Evolutionary conservation across 78 protist species (phyloP), one percentile per base, ranked within the genome.

Genomic region (Thecamonas trahens): DNA sequence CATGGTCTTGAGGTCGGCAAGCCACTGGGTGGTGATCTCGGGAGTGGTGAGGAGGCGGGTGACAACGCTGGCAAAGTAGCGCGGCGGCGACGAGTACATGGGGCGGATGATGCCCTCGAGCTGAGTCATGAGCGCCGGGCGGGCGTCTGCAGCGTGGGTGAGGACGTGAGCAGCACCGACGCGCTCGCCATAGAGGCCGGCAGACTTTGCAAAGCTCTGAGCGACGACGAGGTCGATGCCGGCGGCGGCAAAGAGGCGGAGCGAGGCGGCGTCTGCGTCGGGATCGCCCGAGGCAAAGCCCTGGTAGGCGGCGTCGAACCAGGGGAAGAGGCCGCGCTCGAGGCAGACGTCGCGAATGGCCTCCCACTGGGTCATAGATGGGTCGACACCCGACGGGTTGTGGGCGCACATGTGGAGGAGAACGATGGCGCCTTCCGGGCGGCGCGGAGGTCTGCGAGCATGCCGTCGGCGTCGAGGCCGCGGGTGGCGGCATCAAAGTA

Each of bases 361-460:
- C 58, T 74, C 47, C 97, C 98, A 95, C 75, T 96, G 94, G 40
- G 85, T 93, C 8, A 26, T 4, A n/a, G 91, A 83, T 50, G 96
- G 97, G 87, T 96, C 99, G 35, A 83, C 88, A 57, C 99, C 99
- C n/a, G 99, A 93, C 59, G 99, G 99, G 81, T 96, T 96, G 77
- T 96, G 99, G 7, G 98, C 95, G 76, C 95, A 90, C 26, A 92
- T 85, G 53, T 96, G 99, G 34, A 96, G 42, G 50, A 94, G 20
- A 38, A 90, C 35, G 50, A 87, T 66, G 20, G 84, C 70, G 2
- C 89, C 89, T 11, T 45, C 68, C 32, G 87, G 88, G 13, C 86
- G 86, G 29, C 61, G n/a, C n/a, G n/a, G n/a, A n/a, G n/a, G 62
- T 87, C 92, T 34, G 47, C 94, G 24, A 75, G 34, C 95, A 94